Evolutionary conservation across 371 early-diverging fungal species (phyloP), one percentile per base, ranked within the genome.

Genomic region (Apophysomyces ossiformis): DNA sequence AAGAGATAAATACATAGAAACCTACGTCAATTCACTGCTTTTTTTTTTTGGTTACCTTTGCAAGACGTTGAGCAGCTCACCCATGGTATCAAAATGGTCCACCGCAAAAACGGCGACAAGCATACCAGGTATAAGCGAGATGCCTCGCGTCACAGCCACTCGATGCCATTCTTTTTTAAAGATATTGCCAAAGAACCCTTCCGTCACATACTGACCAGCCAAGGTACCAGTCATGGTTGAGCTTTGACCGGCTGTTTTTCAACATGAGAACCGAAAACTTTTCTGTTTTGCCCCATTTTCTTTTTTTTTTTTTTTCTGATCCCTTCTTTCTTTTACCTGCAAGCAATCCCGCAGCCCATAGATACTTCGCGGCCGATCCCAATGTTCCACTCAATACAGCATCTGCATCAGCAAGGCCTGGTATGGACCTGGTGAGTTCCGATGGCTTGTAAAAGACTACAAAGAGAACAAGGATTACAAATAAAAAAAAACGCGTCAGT

Each of bases 141-240:
- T 78, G 26, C 76, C 73, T 21, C 91, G 82, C 1, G 91, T 91
- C 7, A 85, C 70, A 0, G 86, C 81, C 38, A 88, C 75, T 26
- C 91, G 87, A 61, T 88, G 85, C 90, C 90, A 90, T 18, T 88
- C 85, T 65, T 83, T 84, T 37, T 84, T 79, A 69, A 92, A 88
- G 12, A 83, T 71, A 57, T 74, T 69, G 4, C 85, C 85, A 75
- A 83, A 85, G 70, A 90, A 91, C 0, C 91, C 91, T 68, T 90
- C 89, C 16, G 87, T 86, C 5, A 92, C 91, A 76, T 86, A 88
- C 68, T 91, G 91, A 4, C 92, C 91, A 37, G 90, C 89, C 54
- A 92, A 68, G 16, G 91, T 91, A 35, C 91, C 90, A 6, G 92
- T 87, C 86, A 92, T 88, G 12, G 91, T 90, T 7, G 88, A 85